Conservation (phyloP, 139 green algal genomes). For the Pseudopediastrum boryanum region DNA sequence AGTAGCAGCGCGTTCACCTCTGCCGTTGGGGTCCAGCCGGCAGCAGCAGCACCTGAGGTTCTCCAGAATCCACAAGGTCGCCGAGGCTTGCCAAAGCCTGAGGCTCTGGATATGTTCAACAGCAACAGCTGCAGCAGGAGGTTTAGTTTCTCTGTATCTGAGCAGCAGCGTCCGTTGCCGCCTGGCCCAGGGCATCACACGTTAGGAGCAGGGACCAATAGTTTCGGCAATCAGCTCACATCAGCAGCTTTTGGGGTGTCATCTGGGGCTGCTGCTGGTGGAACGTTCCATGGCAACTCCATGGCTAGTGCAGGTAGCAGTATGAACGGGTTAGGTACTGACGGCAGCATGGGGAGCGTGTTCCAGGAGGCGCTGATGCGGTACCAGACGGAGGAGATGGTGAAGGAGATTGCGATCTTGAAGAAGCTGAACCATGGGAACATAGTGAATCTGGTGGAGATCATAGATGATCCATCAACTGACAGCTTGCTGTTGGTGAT, state of each 20-base stretch:
- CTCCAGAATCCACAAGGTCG: too few species aligned
- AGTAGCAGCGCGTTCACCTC: neutral
- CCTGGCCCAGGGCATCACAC: too few species aligned
- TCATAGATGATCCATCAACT: constrained; percentile 61
- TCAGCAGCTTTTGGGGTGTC: too few species aligned
- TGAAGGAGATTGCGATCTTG: constrained; percentile 64
- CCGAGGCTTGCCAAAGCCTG: too few species aligned
- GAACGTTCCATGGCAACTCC: too few species aligned
- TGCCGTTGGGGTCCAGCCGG: neutral
- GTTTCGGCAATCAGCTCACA: too few species aligned
- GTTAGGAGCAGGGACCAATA: too few species aligned
- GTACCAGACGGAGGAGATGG: constrained; percentile 47
- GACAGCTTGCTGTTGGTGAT: constrained; percentile 69
- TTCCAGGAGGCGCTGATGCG: constrained; percentile 36
- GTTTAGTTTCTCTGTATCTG: too few species aligned
- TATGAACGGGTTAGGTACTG: constrained; percentile 16
- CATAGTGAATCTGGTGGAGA: constrained; percentile 62
- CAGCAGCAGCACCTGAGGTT: neutral
- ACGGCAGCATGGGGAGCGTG: constrained; percentile 28
- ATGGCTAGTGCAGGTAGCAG: neutral
- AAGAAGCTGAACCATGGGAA: constrained; percentile 69
- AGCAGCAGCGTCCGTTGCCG: too few species aligned
- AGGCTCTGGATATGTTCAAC: too few species aligned
- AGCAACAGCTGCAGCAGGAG: too few species aligned
- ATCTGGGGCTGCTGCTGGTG: too few species aligned